These are phyloP conservation scores for Pythium periplocum DNA, from an alignment of 352 stramenopile species.

Conservation along the genomic window DNA sequence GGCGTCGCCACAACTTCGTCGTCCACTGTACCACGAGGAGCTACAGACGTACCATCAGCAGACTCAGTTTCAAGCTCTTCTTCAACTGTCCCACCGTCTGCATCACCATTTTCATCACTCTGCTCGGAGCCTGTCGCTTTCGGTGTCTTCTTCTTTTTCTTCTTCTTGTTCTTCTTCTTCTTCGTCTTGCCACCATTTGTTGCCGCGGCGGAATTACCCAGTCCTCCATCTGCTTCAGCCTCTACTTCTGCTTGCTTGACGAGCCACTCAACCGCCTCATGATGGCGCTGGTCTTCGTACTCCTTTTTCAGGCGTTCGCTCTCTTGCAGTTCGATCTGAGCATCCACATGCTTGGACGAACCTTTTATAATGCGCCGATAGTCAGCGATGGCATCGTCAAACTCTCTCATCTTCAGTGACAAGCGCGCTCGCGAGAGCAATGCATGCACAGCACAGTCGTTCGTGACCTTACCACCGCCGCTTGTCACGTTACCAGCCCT, in stretches of 20 bases:
- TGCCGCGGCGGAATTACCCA: not conserved
- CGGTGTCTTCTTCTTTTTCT: constrained; percentile 65
- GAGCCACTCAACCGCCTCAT: constrained; percentile 46
- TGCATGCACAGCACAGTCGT: constrained; percentile 44
- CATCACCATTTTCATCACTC: too few species aligned
- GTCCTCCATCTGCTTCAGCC: constrained; percentile 5
- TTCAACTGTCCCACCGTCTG: too few species aligned
- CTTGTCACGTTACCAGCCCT: not conserved
- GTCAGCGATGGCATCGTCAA: constrained; percentile 53
- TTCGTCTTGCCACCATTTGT: not conserved
- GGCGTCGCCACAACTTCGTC: too few species aligned
- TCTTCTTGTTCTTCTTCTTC: constrained; percentile 73
- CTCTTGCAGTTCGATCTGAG: constrained; percentile 67
- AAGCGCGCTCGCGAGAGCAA: constrained; percentile 52
- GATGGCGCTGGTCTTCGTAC: constrained; percentile 34
- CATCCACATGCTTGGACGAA: constrained; percentile 70
- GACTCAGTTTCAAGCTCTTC: too few species aligned
- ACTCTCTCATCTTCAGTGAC: constrained; percentile 34
- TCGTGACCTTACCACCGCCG: constrained; percentile 37
- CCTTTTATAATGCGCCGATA: constrained; percentile 57
- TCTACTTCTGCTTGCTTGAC: constrained; percentile 12
- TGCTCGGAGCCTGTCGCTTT: constrained; percentile 21
- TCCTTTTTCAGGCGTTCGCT: constrained; percentile 31
- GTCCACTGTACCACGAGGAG: too few species aligned
- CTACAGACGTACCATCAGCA: too few species aligned